Percentiles rank a stretch among this genome's conserved stretches.
Evolutionary conservation across 345 rosid species (phyloP).

Genomic region (Camelina hispida): DNA sequence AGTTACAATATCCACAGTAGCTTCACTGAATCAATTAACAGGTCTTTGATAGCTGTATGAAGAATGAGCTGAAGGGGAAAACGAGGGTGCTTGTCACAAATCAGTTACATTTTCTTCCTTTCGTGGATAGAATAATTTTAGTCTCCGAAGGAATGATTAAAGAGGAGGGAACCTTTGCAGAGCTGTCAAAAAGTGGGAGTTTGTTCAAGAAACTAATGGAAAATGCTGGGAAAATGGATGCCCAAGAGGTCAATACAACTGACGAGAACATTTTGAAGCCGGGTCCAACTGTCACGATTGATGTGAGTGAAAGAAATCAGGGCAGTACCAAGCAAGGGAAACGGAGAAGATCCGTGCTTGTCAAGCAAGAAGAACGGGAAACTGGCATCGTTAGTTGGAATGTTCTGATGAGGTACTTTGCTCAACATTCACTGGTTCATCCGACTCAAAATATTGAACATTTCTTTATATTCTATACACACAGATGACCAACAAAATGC

Average conservation of each 20-base stretch:
- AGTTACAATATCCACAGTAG: not conserved
- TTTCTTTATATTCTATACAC: not conserved
- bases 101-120: slow-evolving; percentile 97
- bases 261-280: slow-evolving; percentile 49
- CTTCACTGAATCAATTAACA: slow-evolving; percentile 42
- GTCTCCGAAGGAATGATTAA: slow-evolving; percentile 77
- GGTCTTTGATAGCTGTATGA: slow-evolving; percentile 92
- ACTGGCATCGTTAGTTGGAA: slow-evolving; percentile 89
- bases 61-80: slow-evolving; percentile 73
- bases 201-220: slow-evolving; percentile 89
- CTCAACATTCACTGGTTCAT: slow-evolving; percentile 1
- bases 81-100: slow-evolving; percentile 93
- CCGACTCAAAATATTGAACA: not conserved
- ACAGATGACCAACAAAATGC: not conserved
- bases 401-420: slow-evolving; percentile 72
- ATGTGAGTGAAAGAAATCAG: slow-evolving; percentile 39
- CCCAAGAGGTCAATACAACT: slow-evolving; percentile 46
- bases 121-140: slow-evolving; percentile 75
- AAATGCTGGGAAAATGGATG: slow-evolving; percentile 96
- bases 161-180: slow-evolving; percentile 91
- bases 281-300: slow-evolving; percentile 45
- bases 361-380: slow-evolving; percentile 96
- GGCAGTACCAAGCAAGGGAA: slow-evolving; percentile 51
- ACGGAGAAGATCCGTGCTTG: slow-evolving; percentile 73
- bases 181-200: slow-evolving; percentile 70